These are phyloP conservation scores for Candida endomychidarum DNA, from an alignment of 805 yeast genomes.

Conservation along the genomic window DNA sequence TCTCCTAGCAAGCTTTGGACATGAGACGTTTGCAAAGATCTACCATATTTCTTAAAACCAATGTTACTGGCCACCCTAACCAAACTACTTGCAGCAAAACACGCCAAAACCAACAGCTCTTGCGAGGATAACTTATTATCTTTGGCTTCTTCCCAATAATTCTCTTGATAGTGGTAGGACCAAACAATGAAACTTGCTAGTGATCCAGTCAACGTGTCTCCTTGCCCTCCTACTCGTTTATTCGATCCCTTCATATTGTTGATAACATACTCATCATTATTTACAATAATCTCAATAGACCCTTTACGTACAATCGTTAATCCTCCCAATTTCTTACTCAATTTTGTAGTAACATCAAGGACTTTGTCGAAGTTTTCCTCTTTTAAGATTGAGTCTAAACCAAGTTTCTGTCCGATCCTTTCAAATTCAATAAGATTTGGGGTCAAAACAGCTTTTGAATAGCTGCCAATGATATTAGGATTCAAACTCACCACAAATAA, in stretches of 20 bases:
- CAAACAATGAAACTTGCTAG: slow-evolving; percentile 82
- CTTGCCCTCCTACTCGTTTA: slow-evolving; percentile 94
- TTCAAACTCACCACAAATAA: slow-evolving; percentile 61
- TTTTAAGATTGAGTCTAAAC: slow-evolving; percentile 28
- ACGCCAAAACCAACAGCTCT: slow-evolving; percentile 49
- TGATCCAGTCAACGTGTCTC: slow-evolving; percentile 87
- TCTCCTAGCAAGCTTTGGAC: slow-evolving; percentile 66
- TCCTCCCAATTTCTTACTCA: slow-evolving; percentile 54
- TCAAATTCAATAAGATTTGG: slow-evolving; percentile 88
- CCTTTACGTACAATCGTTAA: slow-evolving; percentile 79
- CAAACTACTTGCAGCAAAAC: slow-evolving; percentile 68
- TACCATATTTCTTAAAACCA: slow-evolving; percentile 65
- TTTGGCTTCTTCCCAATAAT: slow-evolving; percentile 48
- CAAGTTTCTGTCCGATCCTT: slow-evolving; percentile 57
- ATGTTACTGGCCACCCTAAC: slow-evolving; percentile 63
- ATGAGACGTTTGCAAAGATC: slow-evolving; percentile 86
- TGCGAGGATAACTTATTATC: slow-evolving; percentile 31
- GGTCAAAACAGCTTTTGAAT: slow-evolving; percentile 67
- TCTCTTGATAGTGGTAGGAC: slow-evolving; percentile 62
- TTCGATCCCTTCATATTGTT: slow-evolving; percentile 60
- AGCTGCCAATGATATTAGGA: slow-evolving; percentile 55
- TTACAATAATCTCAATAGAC: slow-evolving; percentile 57
- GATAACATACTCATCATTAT: slow-evolving; percentile 42
- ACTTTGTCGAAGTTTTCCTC: slow-evolving; percentile 19
- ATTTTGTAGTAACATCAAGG: slow-evolving; percentile 31